phyloP scores from a whole-genome alignment of 2,329 filamentous ascomycete genomes.

The Paraconiothyrium brasiliense region DNA sequence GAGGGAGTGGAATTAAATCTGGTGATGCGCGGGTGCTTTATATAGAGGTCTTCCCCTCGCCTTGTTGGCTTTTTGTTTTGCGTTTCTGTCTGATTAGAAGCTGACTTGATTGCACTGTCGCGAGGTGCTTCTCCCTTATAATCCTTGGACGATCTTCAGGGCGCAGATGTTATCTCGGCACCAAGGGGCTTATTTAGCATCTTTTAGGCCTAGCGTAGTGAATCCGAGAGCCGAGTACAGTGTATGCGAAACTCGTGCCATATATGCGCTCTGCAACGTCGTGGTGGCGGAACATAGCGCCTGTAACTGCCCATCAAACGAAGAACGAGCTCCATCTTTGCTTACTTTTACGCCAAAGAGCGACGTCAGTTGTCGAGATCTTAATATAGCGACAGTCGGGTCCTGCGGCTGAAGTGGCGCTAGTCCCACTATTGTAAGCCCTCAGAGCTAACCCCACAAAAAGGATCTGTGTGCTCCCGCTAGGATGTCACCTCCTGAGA shows the following conservation, averaged over 20 bases:
- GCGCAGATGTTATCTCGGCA: not conserved
- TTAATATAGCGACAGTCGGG: conserved; percentile 9
- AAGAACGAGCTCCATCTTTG: not conserved
- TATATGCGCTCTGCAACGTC: not conserved
- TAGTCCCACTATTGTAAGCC: not conserved
- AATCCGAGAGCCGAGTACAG: not conserved
- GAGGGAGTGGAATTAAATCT: not conserved
- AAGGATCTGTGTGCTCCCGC: conserved; percentile 13
- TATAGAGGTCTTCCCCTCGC: no score
- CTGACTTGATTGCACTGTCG: no score
- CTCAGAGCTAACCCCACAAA: conserved; percentile 9
- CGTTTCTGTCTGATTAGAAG: no score
- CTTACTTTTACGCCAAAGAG: not conserved
- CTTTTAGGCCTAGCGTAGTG: not conserved
- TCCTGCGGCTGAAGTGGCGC: conserved; percentile 9
- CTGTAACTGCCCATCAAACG: not conserved
- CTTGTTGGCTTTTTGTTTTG: no score
- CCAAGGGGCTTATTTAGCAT: not conserved
- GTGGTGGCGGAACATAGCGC: conserved; percentile 3
- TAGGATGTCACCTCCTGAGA: not conserved
- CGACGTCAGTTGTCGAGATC: not conserved
- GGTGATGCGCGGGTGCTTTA: not conserved
- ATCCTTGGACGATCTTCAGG: no score
- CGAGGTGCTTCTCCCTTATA: no score
- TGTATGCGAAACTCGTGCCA: not conserved